Percentiles rank a stretch among this genome's conserved stretches.
Evolutionary conservation across 2,329 filamentous ascomycete species (phyloP).

Genomic region (Nectriaceae sp.): DNA sequence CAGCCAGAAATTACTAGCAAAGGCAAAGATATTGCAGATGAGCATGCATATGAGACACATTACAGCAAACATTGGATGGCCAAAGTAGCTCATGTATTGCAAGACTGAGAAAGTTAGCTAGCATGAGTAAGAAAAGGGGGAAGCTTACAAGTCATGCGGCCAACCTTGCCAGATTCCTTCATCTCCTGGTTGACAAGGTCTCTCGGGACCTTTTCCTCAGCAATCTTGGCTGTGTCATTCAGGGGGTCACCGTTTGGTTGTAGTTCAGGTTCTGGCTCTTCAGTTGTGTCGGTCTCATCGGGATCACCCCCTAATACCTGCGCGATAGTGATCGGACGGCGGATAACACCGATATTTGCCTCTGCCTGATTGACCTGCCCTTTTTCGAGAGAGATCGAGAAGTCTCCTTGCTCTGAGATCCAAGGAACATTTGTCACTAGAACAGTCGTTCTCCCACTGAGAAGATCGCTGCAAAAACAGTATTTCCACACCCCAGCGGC

Average conservation of each 20-base stretch:
- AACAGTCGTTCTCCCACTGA: constrained; percentile 55
- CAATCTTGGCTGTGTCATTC: constrained; percentile 34
- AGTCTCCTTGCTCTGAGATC: constrained; percentile 53
- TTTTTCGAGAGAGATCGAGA: constrained; percentile 48
- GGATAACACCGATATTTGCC: constrained; percentile 47
- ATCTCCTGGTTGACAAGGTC: constrained; percentile 51
- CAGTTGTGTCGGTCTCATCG: constrained; percentile 34
- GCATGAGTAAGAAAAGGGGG: not conserved
- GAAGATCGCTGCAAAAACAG: constrained; percentile 58
- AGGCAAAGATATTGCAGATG: constrained; percentile 43
- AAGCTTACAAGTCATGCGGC: constrained; percentile 46
- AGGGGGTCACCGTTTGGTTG: constrained; percentile 30
- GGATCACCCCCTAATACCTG: constrained; percentile 38
- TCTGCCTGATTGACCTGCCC: constrained; percentile 44
- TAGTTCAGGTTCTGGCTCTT: constrained; percentile 28
- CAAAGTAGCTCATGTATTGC: constrained; percentile 54
- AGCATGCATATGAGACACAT: constrained; percentile 41
- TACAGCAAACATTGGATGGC: constrained; percentile 45
- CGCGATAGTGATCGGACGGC: constrained; percentile 46
- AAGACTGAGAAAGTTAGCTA: constrained; percentile 34
- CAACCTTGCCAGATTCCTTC: constrained; percentile 46
- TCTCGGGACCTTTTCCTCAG: constrained; percentile 38
- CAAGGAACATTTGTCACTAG: constrained; percentile 59
- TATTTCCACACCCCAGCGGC: constrained; percentile 56
- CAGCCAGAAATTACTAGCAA: constrained; percentile 50